These are phyloP conservation scores for Kodamaea plutei DNA, from an alignment of 1,139 yeast genomes.

Conservation along the genomic window DNA sequence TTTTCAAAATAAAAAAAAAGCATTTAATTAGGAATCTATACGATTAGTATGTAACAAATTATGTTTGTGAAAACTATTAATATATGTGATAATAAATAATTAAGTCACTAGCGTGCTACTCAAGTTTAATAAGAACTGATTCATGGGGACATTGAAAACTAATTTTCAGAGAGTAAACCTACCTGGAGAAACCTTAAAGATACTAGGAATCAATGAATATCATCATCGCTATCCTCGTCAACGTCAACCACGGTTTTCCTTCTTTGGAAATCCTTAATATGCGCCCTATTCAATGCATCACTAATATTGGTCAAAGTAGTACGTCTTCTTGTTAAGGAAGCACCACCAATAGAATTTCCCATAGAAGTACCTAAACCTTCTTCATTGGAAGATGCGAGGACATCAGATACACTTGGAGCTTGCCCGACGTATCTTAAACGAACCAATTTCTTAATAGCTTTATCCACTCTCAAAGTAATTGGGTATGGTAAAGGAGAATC, in stretches of 20 bases:
- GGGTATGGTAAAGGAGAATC: slow-evolving; percentile 84
- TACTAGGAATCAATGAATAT: too few relatives aligned
- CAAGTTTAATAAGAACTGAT: too few relatives aligned
- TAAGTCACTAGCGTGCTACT: too few relatives aligned
- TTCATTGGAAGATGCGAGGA: slow-evolving; percentile 6
- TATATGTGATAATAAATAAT: too few relatives aligned
- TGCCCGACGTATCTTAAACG: slow-evolving; percentile 23
- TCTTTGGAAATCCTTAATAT: slow-evolving; percentile 85
- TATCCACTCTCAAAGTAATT: slow-evolving; percentile 33
- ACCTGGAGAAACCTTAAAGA: too few relatives aligned
- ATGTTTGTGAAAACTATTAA: too few relatives aligned
- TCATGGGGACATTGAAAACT: too few relatives aligned
- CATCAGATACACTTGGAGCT: slow-evolving; percentile 1
- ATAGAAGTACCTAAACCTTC: slow-evolving; percentile 14
- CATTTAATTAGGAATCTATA: too few relatives aligned
- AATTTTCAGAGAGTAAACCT: too few relatives aligned
- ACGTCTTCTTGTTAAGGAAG: slow-evolving; percentile 22
- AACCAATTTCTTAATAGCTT: slow-evolving; percentile 40
- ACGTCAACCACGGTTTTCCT: slow-evolving; percentile 36
- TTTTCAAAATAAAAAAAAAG: too few relatives aligned
- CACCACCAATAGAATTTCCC: slow-evolving; percentile 7
- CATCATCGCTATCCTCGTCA: slow-evolving; percentile 40
- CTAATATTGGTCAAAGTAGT: slow-evolving; percentile 46
- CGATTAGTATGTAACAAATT: too few relatives aligned
- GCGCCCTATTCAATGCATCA: slow-evolving; percentile 71